A percentile compares a stretch with the other conserved stretches of the same genome.
These are phyloP conservation scores for Colletotrichum tabaci DNA, from an alignment of 2,329 filamentous ascomycete genomes.

Conservation along the genomic window DNA sequence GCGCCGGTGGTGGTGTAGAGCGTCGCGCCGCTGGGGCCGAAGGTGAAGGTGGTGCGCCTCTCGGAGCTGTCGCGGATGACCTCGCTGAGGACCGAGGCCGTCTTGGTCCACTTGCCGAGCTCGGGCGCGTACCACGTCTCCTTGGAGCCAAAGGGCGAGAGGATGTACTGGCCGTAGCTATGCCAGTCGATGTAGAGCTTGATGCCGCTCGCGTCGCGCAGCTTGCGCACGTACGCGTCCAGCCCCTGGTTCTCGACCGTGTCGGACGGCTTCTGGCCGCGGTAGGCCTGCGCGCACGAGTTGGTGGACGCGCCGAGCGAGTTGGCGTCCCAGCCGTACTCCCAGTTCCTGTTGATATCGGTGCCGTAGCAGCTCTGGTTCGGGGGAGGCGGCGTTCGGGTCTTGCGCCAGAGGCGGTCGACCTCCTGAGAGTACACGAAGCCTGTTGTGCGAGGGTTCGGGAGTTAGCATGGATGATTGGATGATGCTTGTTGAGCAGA, in stretches of 20 bases:
- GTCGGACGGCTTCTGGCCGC: constrained; percentile 57
- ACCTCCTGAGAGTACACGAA: constrained; percentile 62
- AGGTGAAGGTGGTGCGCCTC: constrained; percentile 52
- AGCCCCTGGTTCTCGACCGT: constrained; percentile 64
- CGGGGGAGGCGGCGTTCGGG: constrained; percentile 59
- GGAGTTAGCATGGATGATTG: background rate
- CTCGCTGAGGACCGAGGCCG: constrained; percentile 50
- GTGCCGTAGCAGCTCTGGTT: constrained; percentile 58
- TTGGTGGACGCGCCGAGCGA: constrained; percentile 62
- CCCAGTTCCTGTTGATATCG: constrained; percentile 71
- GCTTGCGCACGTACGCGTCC: constrained; percentile 49
- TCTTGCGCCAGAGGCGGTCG: constrained; percentile 68
- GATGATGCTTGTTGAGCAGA: rapidly evolving
- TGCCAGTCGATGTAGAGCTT: constrained; percentile 65
- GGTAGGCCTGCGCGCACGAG: constrained; percentile 63
- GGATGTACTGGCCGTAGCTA: constrained; percentile 60
- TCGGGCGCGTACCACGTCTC: constrained; percentile 57
- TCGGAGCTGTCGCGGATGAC: constrained; percentile 55
- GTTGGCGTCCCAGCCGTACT: constrained; percentile 61
- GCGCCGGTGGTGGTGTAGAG: constrained; percentile 54
- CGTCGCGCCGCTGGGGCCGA: constrained; percentile 55
- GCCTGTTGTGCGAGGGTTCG: constrained; percentile 47
- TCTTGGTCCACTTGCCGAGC: constrained; percentile 56
- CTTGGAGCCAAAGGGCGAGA: constrained; percentile 63
- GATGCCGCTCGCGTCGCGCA: constrained; percentile 54